phyloP scores from a whole-genome alignment of 2,329 filamentous ascomycete genomes.

The Ceratocystis eucalypticola region DNA sequence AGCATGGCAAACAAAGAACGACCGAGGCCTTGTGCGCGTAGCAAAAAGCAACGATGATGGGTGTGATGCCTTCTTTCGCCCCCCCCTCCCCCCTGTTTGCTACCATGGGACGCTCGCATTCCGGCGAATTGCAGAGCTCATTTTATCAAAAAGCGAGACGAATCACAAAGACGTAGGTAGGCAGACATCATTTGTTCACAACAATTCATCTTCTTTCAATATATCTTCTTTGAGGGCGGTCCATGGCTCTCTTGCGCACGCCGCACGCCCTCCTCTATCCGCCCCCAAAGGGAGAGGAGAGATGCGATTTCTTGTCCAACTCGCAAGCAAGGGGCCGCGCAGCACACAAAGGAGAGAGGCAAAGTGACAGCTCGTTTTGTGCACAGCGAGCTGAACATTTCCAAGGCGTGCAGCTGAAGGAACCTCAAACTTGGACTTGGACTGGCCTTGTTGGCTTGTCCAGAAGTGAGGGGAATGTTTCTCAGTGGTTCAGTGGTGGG shows the following conservation, averaged over 20 bases:
- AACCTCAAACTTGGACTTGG: neutral
- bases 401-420: neutral
- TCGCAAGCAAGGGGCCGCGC: neutral
- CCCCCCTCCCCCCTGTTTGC: no score
- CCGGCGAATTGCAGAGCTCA: neutral
- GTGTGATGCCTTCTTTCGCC: neutral
- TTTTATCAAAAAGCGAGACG: no score
- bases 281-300: no score
- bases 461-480: no score
- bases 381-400: constrained; percentile 2
- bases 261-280: no score
- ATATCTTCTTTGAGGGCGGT: no score
- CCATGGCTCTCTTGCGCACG: no score
- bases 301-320: neutral
- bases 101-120: neutral
- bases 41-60: neutral
- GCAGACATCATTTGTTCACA: no score
- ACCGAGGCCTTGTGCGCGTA: neutral
- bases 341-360: neutral
- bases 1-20: no score
- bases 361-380: constrained; percentile 3
- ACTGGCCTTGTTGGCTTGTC: neutral
- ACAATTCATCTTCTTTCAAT: no score
- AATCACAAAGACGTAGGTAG: no score
- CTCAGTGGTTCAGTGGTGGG: no score